Evolutionary conservation across 73 alveolate genomes (phyloP).

Genomic region (Paramecium primaurelia): DNA sequence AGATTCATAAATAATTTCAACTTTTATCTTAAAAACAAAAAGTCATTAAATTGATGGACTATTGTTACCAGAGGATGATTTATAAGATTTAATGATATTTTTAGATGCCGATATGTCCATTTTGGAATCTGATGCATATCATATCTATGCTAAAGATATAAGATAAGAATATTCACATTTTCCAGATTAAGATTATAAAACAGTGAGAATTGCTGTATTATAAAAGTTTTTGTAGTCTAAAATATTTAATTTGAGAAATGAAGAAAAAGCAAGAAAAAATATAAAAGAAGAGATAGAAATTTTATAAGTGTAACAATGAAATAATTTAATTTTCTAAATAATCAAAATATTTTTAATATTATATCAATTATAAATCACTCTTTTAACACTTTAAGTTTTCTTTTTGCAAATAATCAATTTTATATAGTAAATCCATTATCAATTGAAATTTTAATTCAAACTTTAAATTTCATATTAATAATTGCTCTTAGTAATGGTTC

Average conservation of each 20-base stretch:
- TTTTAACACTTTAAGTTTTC: background rate
- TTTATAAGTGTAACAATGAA: background rate
- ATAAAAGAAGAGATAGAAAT: background rate
- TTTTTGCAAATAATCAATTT: background rate
- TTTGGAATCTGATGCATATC: background rate
- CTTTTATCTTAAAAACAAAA: background rate
- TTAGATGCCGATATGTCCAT: constrained; percentile 39
- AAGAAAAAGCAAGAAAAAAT: constrained; percentile 1
- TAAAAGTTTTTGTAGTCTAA: background rate
- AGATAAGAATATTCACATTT: background rate
- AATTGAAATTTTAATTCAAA: too few relatives aligned
- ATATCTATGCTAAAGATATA: background rate
- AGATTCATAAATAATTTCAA: background rate
- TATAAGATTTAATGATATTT: background rate
- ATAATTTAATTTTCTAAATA: background rate
- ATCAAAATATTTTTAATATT: background rate
- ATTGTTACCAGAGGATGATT: background rate
- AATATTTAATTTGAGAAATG: background rate
- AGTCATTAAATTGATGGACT: background rate
- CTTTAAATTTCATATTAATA: too few relatives aligned
- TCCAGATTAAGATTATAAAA: background rate
- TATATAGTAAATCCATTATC: too few relatives aligned
- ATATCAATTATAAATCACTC: background rate
- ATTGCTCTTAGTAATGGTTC: too few relatives aligned
- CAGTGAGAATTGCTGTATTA: background rate